These are phyloP conservation scores for Colletotrichum eleusines DNA, from an alignment of 2,329 filamentous ascomycete genomes.

Conservation along the genomic window DNA sequence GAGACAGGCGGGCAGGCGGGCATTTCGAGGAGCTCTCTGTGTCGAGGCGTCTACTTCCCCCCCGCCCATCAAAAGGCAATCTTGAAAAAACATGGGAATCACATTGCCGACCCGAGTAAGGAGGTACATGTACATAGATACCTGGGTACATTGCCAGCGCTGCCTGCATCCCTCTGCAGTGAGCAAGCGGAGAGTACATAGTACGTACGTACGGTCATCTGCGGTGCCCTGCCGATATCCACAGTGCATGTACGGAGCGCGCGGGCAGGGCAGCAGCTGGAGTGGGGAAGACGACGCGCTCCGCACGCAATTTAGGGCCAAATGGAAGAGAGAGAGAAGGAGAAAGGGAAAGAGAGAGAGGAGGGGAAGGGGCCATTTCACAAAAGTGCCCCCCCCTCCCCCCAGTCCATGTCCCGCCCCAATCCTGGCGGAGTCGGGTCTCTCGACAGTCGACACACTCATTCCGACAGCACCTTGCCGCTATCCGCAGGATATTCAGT, in stretches of 20 bases:
- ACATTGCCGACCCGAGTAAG: slow-evolving; percentile 19
- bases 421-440: slow-evolving; percentile 25
- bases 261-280: slow-evolving; percentile 19
- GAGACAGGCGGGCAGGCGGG: background rate
- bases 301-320: slow-evolving; percentile 20
- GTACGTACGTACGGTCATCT: too few relatives aligned
- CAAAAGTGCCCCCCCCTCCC: background rate
- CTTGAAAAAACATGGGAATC: slow-evolving; percentile 27
- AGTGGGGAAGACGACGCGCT: slow-evolving; percentile 29
- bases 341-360: background rate
- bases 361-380: slow-evolving; percentile 3
- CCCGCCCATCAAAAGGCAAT: slow-evolving; percentile 11
- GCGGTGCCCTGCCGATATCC: slow-evolving; percentile 2
- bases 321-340: background rate
- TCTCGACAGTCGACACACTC: slow-evolving; percentile 5
- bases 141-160: background rate
- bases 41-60: slow-evolving; percentile 2
- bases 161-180: slow-evolving; percentile 1
- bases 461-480: background rate
- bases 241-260: slow-evolving; percentile 38
- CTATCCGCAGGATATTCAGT: background rate
- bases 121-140: too few relatives aligned
- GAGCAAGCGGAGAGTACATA: slow-evolving; percentile 1
- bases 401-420: background rate
- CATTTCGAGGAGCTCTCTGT: slow-evolving; percentile 1